A percentile compares a stretch with the other conserved stretches of the same genome.
Conservation (phyloP, 345 rosid genomes). For the Eucalyptus viminalis region DNA sequence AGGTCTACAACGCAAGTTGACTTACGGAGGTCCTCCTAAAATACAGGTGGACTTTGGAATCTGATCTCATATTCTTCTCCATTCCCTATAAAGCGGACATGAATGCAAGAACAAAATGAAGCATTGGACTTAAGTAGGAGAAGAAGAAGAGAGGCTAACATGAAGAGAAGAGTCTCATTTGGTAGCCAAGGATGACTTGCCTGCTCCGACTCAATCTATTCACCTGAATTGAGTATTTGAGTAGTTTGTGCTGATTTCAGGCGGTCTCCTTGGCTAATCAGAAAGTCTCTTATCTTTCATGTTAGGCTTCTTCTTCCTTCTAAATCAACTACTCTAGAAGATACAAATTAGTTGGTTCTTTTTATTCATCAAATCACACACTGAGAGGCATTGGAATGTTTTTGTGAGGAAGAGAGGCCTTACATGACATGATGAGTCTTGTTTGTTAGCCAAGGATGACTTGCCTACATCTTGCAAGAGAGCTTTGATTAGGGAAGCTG, state of each 20-base stretch:
- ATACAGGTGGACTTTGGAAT: neutral
- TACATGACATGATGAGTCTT: neutral
- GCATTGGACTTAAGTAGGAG: neutral
- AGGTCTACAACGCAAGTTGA: neutral
- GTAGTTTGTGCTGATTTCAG: neutral
- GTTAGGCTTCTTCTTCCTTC: neutral
- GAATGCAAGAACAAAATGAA: neutral
- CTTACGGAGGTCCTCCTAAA: neutral
- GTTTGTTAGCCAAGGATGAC: neutral
- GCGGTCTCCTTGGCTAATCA: neutral
- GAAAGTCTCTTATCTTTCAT: neutral
- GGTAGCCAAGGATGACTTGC: neutral
- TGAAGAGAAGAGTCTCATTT: neutral
- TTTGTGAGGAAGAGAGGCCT: neutral
- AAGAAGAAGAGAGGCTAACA: neutral
- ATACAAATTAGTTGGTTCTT: neutral
- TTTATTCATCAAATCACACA: neutral
- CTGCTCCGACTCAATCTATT: neutral
- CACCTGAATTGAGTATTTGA: neutral
- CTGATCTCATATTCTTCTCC: neutral
- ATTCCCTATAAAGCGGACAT: neutral
- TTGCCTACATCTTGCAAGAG: neutral
- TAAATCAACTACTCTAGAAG: neutral
- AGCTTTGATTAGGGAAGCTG: neutral
- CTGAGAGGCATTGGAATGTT: neutral